Evolutionary conservation across 2,329 filamentous ascomycete species (phyloP).

Genomic region (Paraconiothyrium brasiliense): DNA sequence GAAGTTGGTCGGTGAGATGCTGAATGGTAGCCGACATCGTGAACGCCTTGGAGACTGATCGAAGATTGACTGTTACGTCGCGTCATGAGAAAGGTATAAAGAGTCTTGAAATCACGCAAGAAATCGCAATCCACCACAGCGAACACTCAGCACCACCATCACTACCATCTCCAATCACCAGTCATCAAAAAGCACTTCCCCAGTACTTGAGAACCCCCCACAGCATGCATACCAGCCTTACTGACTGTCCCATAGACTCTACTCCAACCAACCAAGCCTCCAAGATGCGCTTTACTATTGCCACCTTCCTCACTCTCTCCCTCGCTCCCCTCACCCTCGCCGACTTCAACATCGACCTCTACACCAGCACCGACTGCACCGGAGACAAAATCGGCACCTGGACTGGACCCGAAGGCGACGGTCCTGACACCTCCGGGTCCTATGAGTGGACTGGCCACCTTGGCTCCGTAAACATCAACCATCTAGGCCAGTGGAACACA

Average conservation of each 20-base stretch:
- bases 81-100: too few relatives aligned
- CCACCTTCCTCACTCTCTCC: not conserved
- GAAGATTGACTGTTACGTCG: too few relatives aligned
- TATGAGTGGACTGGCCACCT: not conserved
- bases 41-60: too few relatives aligned
- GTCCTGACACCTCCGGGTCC: not conserved
- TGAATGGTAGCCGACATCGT: too few relatives aligned
- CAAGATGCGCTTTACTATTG: not conserved
- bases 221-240: too few relatives aligned
- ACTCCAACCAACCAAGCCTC: not conserved
- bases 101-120: too few relatives aligned
- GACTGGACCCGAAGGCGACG: constrained; percentile 1
- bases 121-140: too few relatives aligned
- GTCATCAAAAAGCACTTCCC: too few relatives aligned
- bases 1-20: too few relatives aligned
- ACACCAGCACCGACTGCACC: not conserved
- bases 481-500: not conserved
- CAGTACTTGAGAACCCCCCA: too few relatives aligned
- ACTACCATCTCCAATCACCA: too few relatives aligned
- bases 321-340: not conserved
- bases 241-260: not conserved
- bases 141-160: too few relatives aligned
- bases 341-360: constrained; percentile 6
- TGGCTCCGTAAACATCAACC: not conserved
- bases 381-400: not conserved